Percentiles rank a stretch among this genome's conserved stretches.
These are phyloP conservation scores for Hemileccinum rubropunctum DNA, from an alignment of 768 basidiomycete species.

Conservation along the genomic window DNA sequence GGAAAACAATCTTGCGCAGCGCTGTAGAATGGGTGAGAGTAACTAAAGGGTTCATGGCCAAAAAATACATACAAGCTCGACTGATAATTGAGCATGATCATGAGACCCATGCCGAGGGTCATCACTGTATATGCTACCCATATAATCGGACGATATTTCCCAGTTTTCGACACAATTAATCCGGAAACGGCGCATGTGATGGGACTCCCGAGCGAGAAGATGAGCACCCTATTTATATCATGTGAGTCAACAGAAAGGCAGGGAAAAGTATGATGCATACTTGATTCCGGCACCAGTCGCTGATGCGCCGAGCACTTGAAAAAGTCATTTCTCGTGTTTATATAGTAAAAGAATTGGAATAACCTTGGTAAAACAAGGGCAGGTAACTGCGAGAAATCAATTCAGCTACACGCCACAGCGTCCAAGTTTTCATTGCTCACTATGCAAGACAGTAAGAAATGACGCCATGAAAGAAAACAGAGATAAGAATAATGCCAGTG, in stretches of 20 bases:
- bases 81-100: constrained; percentile 54
- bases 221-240: constrained; percentile 55
- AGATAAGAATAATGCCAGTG: constrained; percentile 62
- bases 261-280: constrained; percentile 33
- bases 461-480: constrained; percentile 65
- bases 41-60: not conserved
- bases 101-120: constrained; percentile 63
- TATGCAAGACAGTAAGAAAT: constrained; percentile 51
- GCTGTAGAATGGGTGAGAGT: constrained; percentile 33
- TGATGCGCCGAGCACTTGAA: constrained; percentile 61
- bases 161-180: constrained; percentile 49
- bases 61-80: constrained; percentile 36
- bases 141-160: constrained; percentile 58
- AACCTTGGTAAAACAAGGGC: too few species aligned
- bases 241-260: not conserved
- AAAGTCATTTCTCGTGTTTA: constrained; percentile 6
- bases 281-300: constrained; percentile 68
- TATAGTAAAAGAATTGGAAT: not conserved
- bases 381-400: constrained; percentile 44
- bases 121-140: constrained; percentile 61
- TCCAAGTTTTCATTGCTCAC: constrained; percentile 16
- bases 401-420: not conserved
- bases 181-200: constrained; percentile 56
- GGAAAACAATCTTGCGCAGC: constrained; percentile 63
- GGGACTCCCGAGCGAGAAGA: constrained; percentile 64